Percentiles rank a stretch among this genome's conserved stretches.
Evolutionary conservation across 371 early-diverging fungal genomes (phyloP).

Genomic region (Lichtheimia corymbifera): DNA sequence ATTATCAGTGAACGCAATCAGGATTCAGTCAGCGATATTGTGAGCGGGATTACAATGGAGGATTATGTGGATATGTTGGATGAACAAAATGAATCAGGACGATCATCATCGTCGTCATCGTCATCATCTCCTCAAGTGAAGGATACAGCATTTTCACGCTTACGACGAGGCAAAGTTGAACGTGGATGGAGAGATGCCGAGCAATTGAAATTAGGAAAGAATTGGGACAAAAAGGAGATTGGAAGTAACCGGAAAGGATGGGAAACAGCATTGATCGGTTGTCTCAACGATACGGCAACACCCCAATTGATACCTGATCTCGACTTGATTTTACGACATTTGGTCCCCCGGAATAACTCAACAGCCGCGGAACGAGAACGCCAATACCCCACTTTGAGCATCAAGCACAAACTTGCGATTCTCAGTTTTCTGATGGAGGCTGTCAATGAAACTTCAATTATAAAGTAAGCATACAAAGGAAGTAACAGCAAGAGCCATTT

Average conservation of each 20-base stretch:
- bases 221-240: constrained; percentile 47
- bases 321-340: constrained; percentile 37
- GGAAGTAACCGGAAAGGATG: constrained; percentile 43
- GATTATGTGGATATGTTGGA: constrained; percentile 26
- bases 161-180: constrained; percentile 22
- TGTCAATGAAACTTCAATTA: constrained; percentile 44
- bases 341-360: constrained; percentile 36
- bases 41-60: constrained; percentile 35
- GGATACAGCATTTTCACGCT: constrained; percentile 14
- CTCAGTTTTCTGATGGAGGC: constrained; percentile 39
- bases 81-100: constrained; percentile 1
- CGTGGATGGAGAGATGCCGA: constrained; percentile 44
- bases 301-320: constrained; percentile 40
- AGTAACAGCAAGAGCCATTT: too few relatives aligned
- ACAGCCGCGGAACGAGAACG: constrained; percentile 45
- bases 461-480: constrained; percentile 30
- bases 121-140: constrained; percentile 8
- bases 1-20: constrained; percentile 49
- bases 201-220: constrained; percentile 27
- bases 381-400: constrained; percentile 36
- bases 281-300: constrained; percentile 48
- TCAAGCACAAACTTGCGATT: constrained; percentile 43
- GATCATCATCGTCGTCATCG: neutral
- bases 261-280: constrained; percentile 48
- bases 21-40: constrained; percentile 33